These are phyloP conservation scores for Aspergillus quadrilineatus DNA, from an alignment of 2,329 filamentous ascomycete genomes.

Conservation along the genomic window DNA sequence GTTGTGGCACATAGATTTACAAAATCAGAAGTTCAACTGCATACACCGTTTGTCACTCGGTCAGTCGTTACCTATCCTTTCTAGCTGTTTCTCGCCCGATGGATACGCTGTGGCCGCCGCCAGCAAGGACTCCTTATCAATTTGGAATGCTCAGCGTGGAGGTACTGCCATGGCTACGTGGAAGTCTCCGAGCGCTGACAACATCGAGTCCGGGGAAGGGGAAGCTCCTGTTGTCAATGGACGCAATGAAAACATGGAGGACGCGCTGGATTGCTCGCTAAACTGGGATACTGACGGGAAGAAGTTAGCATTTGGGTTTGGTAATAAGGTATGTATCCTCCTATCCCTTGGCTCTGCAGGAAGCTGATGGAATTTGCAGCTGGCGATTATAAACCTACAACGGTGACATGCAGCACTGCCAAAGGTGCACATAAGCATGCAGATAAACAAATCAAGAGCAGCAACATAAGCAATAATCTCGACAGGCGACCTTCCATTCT, in stretches of 20 bases:
- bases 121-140: slow-evolving; percentile 44
- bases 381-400: slow-evolving; percentile 43
- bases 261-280: slow-evolving; percentile 41
- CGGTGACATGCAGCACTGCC: slow-evolving; percentile 27
- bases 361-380: slow-evolving; percentile 22
- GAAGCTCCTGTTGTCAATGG: slow-evolving; percentile 34
- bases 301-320: slow-evolving; percentile 52
- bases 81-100: slow-evolving; percentile 48
- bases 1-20: slow-evolving; percentile 45
- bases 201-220: slow-evolving; percentile 35
- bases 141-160: slow-evolving; percentile 50
- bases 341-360: slow-evolving; percentile 1
- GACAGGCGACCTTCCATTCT: neutral
- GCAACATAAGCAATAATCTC: neutral
- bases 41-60: slow-evolving; percentile 40
- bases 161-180: slow-evolving; percentile 45
- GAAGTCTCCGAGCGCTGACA: slow-evolving; percentile 31
- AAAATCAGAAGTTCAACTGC: slow-evolving; percentile 36
- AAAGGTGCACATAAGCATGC: neutral
- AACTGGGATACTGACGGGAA: slow-evolving; percentile 57
- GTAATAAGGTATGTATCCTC: slow-evolving; percentile 45
- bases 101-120: slow-evolving; percentile 48
- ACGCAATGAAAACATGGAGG: slow-evolving; percentile 32
- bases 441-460: neutral
- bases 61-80: slow-evolving; percentile 39